Conservation (phyloP, 345 rosid species). For the Brassica rapa region DNA sequence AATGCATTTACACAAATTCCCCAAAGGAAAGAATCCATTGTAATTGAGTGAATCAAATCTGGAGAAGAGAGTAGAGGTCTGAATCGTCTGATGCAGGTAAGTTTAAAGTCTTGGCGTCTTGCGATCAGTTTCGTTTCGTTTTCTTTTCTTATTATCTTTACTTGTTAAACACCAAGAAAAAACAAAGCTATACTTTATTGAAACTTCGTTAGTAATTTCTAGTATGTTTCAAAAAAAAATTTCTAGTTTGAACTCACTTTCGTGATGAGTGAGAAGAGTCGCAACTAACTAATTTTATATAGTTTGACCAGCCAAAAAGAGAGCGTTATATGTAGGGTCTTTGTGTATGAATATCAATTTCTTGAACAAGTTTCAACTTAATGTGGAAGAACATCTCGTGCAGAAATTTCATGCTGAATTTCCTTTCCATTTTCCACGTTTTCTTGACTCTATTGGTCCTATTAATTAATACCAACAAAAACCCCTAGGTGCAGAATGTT, state of each 20-base stretch:
- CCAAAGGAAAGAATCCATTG: neutral
- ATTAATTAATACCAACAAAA: neutral
- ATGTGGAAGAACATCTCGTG: neutral
- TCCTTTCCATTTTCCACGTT: neutral
- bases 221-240: too few species aligned
- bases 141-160: neutral
- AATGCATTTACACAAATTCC: conserved; percentile 9
- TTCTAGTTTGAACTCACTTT: conserved; percentile 16
- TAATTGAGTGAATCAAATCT: conserved; percentile 5
- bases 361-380: neutral
- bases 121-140: neutral
- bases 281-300: conserved; percentile 9
- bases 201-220: conserved; percentile 35
- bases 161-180: neutral
- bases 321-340: neutral
- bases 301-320: conserved; percentile 9
- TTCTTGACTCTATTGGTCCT: neutral
- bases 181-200: neutral
- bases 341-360: conserved; percentile 5
- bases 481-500: neutral
- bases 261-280: conserved; percentile 21
- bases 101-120: conserved; percentile 5
- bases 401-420: neutral
- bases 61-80: conserved; percentile 15
- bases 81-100: conserved; percentile 3